Evolutionary conservation across 192 early-diverging fungal species (phyloP), one percentile per base, ranked within the genome.

Genomic region (Coemansia umbellata): DNA sequence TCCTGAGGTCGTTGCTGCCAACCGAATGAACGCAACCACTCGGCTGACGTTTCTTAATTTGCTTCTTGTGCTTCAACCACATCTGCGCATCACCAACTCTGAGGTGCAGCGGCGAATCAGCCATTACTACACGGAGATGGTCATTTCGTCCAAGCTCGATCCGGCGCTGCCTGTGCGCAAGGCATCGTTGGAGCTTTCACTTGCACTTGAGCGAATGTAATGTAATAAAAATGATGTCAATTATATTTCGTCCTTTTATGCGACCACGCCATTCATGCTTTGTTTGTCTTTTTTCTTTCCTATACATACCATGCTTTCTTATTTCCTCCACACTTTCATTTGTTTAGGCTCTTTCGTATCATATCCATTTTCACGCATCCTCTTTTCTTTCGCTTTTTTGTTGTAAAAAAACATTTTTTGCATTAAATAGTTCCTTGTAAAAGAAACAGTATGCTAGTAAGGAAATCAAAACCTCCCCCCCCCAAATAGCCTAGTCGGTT

Each of bases 21-120:
- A 66, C 37, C 63, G 64, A 15, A 69, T 77, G 74, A 69, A 69
- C 41, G 63, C 74, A 14, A 77, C 74, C 1, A 77, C 74, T 15
- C 62, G 74, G 1, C 59, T 77, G 47, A 77, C 74, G 1, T 77
- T 77, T 53, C 55, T 77, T 23, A 69, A 77, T 47, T 21, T 77
- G 44, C 55, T 77, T 14, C 50, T 69, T 19, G 24, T 77, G 14
- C 63, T 77, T 5, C 62, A 65, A 22, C 66, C 74, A 19, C 48
- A 66, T 17, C 22, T 77, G 50, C 62, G 67, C 24, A 37, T 59
- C 10, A 51, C 55, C 3, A 59, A 33, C 2, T 8, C 41, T 1
- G 74, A 77, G 19, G 66, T 66, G 59, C 62, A 47, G 26, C 49
- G 66, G 21, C 66, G 66, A 9, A 37, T 69, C 24, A 41, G 51